A percentile compares a stretch with the other conserved stretches of the same genome.
phyloP scores from a whole-genome alignment of 306 rosid species.

The Medicago ruthenica region DNA sequence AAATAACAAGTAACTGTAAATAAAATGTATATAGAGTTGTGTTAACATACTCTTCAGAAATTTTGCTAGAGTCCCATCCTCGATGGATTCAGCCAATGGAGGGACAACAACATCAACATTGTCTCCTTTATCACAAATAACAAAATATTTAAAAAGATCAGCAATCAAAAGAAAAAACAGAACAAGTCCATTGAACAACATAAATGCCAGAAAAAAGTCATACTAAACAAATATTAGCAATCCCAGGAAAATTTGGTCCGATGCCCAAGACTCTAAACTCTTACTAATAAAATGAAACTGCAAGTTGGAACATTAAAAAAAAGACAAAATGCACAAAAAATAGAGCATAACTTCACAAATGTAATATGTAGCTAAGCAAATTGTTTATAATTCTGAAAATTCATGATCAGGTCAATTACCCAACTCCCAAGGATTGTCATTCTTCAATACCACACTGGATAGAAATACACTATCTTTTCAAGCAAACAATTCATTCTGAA shows the following conservation, averaged over 20 bases:
- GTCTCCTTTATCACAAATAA: constrained; percentile 61
- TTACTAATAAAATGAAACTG: constrained; percentile 23
- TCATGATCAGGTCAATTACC: constrained; percentile 25
- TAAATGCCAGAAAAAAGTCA: background rate
- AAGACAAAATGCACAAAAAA: constrained; percentile 18
- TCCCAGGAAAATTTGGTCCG: background rate
- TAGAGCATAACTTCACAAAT: constrained; percentile 14
- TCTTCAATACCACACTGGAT: constrained; percentile 9
- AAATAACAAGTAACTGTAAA: constrained; percentile 25
- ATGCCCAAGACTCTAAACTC: constrained; percentile 19
- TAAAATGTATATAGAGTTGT: background rate
- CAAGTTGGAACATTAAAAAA: constrained; percentile 19
- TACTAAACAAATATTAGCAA: too few relatives aligned
- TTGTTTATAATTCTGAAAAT: constrained; percentile 7
- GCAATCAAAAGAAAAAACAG: constrained; percentile 5
- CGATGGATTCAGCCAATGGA: constrained; percentile 79
- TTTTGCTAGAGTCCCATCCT: constrained; percentile 79
- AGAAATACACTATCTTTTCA: background rate
- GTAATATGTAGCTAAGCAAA: constrained; percentile 9
- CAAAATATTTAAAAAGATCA: constrained; percentile 35
- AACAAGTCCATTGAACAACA: background rate
- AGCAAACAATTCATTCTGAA: constrained; percentile 8
- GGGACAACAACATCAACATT: constrained; percentile 80
- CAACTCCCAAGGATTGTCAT: background rate
- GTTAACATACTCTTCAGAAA: constrained; percentile 74